Evolutionary conservation across 2,329 filamentous ascomycete species (phyloP).

Genomic region (Fusarium coffeatum): DNA sequence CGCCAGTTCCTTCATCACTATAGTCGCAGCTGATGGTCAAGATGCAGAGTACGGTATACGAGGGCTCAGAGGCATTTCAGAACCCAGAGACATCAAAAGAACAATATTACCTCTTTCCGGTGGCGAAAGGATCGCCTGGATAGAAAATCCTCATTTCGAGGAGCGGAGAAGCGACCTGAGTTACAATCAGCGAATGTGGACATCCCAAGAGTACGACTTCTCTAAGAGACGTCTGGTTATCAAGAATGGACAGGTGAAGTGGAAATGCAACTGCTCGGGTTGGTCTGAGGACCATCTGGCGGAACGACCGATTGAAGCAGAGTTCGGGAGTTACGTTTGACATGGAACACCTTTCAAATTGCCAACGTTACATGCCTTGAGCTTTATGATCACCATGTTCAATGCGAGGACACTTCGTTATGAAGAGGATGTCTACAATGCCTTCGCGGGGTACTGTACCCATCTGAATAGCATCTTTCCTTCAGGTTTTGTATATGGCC

Average conservation of each 20-base stretch:
- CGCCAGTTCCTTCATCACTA: not conserved
- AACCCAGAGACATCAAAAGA: not conserved
- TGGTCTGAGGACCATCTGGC: not conserved
- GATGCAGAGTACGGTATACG: not conserved
- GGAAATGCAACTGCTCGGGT: not conserved
- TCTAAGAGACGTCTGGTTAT: not conserved
- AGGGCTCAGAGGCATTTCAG: not conserved
- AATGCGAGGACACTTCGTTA: not conserved
- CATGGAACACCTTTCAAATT: too few species aligned
- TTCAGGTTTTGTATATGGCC: not conserved
- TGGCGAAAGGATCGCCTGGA: not conserved
- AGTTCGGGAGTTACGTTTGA: too few species aligned
- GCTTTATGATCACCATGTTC: too few species aligned
- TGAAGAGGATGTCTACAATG: not conserved
- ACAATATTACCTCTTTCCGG: fast-evolving
- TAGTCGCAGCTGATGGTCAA: not conserved
- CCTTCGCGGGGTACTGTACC: not conserved
- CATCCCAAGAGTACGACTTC: not conserved
- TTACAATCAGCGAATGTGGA: not conserved
- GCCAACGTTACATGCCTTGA: too few species aligned
- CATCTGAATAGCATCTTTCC: not conserved
- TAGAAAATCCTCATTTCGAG: too few species aligned
- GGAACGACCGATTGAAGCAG: too few species aligned
- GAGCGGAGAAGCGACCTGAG: too few species aligned
- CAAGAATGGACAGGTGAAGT: not conserved